These are phyloP conservation scores for Alternaria rosae DNA, from an alignment of 2,329 filamentous ascomycete species.

Conservation along the genomic window DNA sequence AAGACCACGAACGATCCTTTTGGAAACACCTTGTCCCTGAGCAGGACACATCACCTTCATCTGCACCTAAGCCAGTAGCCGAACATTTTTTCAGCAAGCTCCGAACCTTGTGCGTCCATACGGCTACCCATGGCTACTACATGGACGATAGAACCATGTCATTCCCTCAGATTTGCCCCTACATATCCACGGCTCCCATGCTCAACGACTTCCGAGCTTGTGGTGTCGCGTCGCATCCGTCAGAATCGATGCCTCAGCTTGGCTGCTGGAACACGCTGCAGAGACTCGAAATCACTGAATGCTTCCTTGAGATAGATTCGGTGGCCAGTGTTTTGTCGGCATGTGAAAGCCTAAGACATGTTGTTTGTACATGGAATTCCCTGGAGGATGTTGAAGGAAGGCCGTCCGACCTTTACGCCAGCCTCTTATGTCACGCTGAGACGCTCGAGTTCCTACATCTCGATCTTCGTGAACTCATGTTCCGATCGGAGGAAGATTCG, in stretches of 20 bases:
- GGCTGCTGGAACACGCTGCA: conserved; percentile 18
- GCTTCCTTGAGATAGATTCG: conserved; percentile 16
- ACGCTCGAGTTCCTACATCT: conserved; percentile 27
- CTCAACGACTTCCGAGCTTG: conserved; percentile 25
- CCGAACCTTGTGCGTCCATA: conserved; percentile 24
- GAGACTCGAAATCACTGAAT: conserved; percentile 31
- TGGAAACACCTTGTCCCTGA: conserved; percentile 26
- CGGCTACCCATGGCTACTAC: conserved; percentile 8
- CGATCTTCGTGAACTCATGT: conserved; percentile 18
- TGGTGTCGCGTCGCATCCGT: conserved; percentile 1
- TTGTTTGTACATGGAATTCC: conserved; percentile 32
- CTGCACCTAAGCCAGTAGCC: background rate
- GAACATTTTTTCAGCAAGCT: conserved; percentile 22
- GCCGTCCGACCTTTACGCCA: conserved; percentile 14
- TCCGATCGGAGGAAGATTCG: background rate
- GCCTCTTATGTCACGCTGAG: conserved; percentile 16
- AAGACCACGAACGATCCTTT: conserved; percentile 21
- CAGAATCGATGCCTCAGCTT: background rate
- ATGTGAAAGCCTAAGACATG: conserved; percentile 27
- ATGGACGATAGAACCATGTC: background rate
- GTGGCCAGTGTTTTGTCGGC: conserved; percentile 12
- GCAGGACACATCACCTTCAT: background rate
- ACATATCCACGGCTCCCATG: conserved; percentile 12
- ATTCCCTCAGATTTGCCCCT: conserved; percentile 17
- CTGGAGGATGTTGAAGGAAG: background rate